These are phyloP conservation scores for Tremella fuciformis DNA, from an alignment of 768 basidiomycete genomes.

Conservation along the genomic window DNA sequence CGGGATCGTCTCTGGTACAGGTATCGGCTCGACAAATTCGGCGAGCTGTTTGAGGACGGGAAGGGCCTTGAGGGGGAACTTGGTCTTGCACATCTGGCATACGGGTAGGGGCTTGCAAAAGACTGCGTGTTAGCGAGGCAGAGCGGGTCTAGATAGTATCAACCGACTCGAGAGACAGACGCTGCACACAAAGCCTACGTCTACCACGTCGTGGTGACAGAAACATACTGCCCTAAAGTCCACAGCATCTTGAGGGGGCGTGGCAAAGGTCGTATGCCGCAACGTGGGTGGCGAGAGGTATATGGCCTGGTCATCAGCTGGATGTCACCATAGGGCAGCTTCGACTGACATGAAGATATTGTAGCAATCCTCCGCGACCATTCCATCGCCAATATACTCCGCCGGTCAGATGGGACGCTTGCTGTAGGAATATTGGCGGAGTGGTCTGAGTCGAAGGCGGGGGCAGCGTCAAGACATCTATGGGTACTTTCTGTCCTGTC, in stretches of 20 bases:
- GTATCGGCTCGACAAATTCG: constrained; percentile 31
- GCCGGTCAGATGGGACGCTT: constrained; percentile 91
- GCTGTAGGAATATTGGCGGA: constrained; percentile 78
- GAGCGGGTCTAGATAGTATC: background rate
- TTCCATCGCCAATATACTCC: constrained; percentile 77
- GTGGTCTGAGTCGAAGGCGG: constrained; percentile 70
- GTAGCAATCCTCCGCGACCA: constrained; percentile 36
- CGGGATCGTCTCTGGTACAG: constrained; percentile 37
- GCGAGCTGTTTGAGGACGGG: constrained; percentile 48
- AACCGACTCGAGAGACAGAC: constrained; percentile 90
- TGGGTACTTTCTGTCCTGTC: constrained; percentile 76
- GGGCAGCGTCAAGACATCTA: constrained; percentile 85
- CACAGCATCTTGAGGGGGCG: constrained; percentile 89
- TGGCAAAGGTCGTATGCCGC: constrained; percentile 66
- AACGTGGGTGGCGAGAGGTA: constrained; percentile 70
- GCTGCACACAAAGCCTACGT: constrained; percentile 97
- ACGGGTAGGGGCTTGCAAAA: constrained; percentile 92
- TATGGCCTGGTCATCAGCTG: constrained; percentile 64
- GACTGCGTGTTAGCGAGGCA: constrained; percentile 57
- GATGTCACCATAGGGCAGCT: background rate
- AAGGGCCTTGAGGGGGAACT: constrained; percentile 90
- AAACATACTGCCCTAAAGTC: constrained; percentile 98
- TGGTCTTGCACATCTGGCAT: constrained; percentile 93
- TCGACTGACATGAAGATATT: constrained; percentile 41
- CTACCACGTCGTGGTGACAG: constrained; percentile 95